Evolutionary conservation across 495 filamentous ascomycete genomes (phyloP).

Genomic region (Penicillium cosmopolitanum): DNA sequence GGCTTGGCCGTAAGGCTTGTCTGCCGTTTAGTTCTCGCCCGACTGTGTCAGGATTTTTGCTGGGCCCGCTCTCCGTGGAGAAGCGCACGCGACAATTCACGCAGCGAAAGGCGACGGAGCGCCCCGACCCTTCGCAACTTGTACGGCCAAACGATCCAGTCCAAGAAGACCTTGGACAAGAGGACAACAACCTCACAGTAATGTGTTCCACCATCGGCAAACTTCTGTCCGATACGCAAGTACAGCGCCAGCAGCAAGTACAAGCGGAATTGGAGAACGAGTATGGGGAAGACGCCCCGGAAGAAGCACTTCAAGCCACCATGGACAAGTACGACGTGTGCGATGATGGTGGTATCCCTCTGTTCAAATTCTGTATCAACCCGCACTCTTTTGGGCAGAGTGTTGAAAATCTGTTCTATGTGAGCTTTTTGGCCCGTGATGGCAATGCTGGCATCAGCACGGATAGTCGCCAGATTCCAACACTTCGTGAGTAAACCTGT

Average conservation of each 20-base stretch:
- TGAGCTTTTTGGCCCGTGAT: slow-evolving; percentile 92
- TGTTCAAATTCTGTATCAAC: slow-evolving; percentile 87
- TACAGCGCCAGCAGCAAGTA: slow-evolving; percentile 36
- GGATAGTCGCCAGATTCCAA: slow-evolving; percentile 68
- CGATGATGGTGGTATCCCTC: slow-evolving; percentile 65
- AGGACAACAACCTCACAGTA: slow-evolving; percentile 73
- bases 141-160: slow-evolving; percentile 75
- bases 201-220: slow-evolving; percentile 67
- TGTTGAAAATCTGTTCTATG: slow-evolving; percentile 95
- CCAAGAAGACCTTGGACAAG: slow-evolving; percentile 68
- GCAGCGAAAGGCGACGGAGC: slow-evolving; percentile 65
- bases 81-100: slow-evolving; percentile 72
- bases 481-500: slow-evolving; percentile 63
- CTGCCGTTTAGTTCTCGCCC: slow-evolving; percentile 74
- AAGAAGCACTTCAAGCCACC: slow-evolving; percentile 42
- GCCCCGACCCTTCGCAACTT: slow-evolving; percentile 62
- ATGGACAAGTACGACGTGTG: slow-evolving; percentile 61
- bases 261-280: slow-evolving; percentile 36
- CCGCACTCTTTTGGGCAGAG: slow-evolving; percentile 91
- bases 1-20: slow-evolving; percentile 76
- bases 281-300: slow-evolving; percentile 16
- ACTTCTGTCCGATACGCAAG: slow-evolving; percentile 43
- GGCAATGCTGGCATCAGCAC: slow-evolving; percentile 68
- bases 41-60: slow-evolving; percentile 77
- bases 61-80: slow-evolving; percentile 87